Evolutionary conservation across 1,284 basidiomycete genomes (phyloP), one percentile per base, ranked within the genome.

Genomic region (Mycena citricolor): DNA sequence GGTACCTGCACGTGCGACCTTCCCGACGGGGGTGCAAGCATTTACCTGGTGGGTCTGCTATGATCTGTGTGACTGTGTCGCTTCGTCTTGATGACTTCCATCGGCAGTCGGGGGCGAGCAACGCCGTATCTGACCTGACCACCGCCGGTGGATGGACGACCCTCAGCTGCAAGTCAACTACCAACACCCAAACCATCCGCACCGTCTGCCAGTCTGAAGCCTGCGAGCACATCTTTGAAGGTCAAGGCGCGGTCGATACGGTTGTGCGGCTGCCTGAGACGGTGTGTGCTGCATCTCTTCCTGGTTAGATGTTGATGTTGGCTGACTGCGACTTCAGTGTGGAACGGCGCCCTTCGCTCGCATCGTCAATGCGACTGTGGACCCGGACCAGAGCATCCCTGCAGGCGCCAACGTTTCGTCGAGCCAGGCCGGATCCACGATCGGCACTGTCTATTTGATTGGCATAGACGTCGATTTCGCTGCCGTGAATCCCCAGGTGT

Each of bases 1-100:
- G 48, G 48, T 19, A 32, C 38, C 17, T 50, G 48, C n/a, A 36
- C 48, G 11, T 50, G 46, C 31, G 35, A 50, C 16, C 34, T 39
- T 20, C 34, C 39, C 12, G 32, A 34, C 12, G 4, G 19, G 2
- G 19, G n/a, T 3, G 42, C 50, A 1, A 44, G 46, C 0, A 28
- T 65, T 0, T 61, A 63, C 56, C 22, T 64, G 5, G 33, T 35
- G 33, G 19, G 33, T 35, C 31, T 32, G 8, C 14, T 14, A 32
- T 8, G 14, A 10, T 29, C 26, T n/a, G n/a, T n/a, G n/a, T n/a
- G n/a, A n/a, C n/a, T n/a, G 5, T 30, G n/a, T 29, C 26, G 10
- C 31, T 32, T 8, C 14, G 31, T 7, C 7, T 14, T 14, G n/a
- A 14, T 17, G 8, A 14, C 31, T 32, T 33, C 4, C 22, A 2